Percentiles rank a stretch among this genome's conserved stretches.
These are phyloP conservation scores for Calocera viscosa DNA, from an alignment of 768 basidiomycete genomes.

Conservation along the genomic window DNA sequence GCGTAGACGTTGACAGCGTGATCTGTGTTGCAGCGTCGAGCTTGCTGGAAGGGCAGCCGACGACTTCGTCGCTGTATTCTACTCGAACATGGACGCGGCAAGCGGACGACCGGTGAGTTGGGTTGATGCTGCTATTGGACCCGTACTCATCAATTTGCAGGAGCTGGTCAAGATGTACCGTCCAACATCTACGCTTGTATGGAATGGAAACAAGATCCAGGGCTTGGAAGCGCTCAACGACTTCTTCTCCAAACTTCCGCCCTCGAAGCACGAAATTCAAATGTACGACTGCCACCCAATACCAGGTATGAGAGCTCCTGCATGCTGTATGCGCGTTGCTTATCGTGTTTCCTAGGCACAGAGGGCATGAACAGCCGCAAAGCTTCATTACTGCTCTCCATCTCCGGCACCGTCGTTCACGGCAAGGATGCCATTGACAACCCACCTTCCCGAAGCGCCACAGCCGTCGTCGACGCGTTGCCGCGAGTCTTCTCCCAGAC, in stretches of 20 bases:
- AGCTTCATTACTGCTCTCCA: slow-evolving; percentile 54
- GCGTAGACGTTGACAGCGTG: background rate
- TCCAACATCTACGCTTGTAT: slow-evolving; percentile 57
- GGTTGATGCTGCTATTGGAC: background rate
- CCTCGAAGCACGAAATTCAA: slow-evolving; percentile 70
- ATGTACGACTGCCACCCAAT: slow-evolving; percentile 86
- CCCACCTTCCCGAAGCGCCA: slow-evolving; percentile 16
- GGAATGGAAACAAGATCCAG: slow-evolving; percentile 74
- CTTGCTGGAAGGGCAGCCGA: background rate
- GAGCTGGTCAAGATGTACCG: slow-evolving; percentile 77
- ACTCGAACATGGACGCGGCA: background rate
- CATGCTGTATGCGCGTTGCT: background rate
- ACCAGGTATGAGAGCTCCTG: slow-evolving; percentile 40
- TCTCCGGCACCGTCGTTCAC: slow-evolving; percentile 55
- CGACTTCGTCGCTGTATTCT: slow-evolving; percentile 1
- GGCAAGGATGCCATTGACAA: slow-evolving; percentile 20
- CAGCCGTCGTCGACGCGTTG: slow-evolving; percentile 48
- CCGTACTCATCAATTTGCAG: slow-evolving; percentile 21
- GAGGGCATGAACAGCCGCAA: slow-evolving; percentile 37
- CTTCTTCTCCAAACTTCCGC: slow-evolving; percentile 14
- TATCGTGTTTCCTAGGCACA: background rate
- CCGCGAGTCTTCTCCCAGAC: slow-evolving; percentile 80
- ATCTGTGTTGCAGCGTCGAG: background rate
- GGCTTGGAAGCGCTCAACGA: slow-evolving; percentile 52
- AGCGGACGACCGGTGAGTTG: background rate